These are phyloP conservation scores for Pseudogymnoascus sp. DNA, from an alignment of 2,329 filamentous ascomycete species.

Conservation along the genomic window DNA sequence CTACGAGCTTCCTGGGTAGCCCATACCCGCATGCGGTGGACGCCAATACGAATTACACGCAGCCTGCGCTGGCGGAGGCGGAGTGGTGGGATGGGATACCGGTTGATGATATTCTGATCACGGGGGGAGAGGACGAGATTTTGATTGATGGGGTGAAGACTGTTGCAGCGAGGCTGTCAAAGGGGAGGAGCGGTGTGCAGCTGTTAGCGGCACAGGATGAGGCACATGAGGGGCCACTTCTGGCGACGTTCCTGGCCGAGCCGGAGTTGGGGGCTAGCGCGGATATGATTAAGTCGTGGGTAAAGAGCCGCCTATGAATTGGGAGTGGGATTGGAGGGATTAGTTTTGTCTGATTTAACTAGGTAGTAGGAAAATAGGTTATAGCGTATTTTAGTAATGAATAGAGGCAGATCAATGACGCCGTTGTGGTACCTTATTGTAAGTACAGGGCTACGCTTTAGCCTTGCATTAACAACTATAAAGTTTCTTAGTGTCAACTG, in stretches of 20 bases:
- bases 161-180: conserved; percentile 11
- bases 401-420: background rate
- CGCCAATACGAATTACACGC: conserved; percentile 42
- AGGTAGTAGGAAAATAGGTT: background rate
- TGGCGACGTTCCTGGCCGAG: conserved; percentile 20
- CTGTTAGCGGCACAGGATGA: conserved; percentile 17
- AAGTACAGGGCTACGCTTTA: conserved; percentile 15
- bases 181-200: conserved; percentile 12
- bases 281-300: conserved; percentile 20
- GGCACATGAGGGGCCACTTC: conserved; percentile 21
- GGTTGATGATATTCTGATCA: conserved; percentile 41
- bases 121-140: conserved; percentile 47
- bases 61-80: conserved; percentile 38
- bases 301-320: conserved; percentile 17
- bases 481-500: no score
- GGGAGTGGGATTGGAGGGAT: background rate
- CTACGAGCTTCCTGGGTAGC: conserved; percentile 37
- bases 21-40: conserved; percentile 18
- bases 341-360: background rate
- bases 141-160: conserved; percentile 45
- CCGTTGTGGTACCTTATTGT: background rate
- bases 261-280: conserved; percentile 18
- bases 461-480: background rate
- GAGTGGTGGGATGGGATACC: conserved; percentile 46
- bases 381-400: background rate